A percentile compares a stretch with the other conserved stretches of the same genome.
These are phyloP conservation scores for Calophaca sinica DNA, from an alignment of 306 rosid species.

Conservation along the genomic window DNA sequence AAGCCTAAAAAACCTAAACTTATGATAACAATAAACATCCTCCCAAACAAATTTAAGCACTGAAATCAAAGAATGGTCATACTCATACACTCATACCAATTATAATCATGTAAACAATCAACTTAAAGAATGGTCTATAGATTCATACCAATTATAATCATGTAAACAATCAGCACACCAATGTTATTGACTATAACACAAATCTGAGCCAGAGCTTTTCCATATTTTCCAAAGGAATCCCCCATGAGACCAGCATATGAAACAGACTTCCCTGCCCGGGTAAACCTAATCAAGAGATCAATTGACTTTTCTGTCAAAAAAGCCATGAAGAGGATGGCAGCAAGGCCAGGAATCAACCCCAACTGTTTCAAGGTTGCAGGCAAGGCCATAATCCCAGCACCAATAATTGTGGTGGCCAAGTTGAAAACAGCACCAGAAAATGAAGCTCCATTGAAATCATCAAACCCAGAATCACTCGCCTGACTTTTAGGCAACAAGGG, in stretches of 20 bases:
- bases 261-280: conserved; percentile 74
- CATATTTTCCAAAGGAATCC: conserved; percentile 81
- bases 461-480: conserved; percentile 65
- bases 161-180: conserved; percentile 86
- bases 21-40: conserved; percentile 32
- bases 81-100: background rate
- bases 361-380: conserved; percentile 86
- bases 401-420: conserved; percentile 87
- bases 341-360: conserved; percentile 80
- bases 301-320: conserved; percentile 82
- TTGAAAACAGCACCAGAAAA: conserved; percentile 91
- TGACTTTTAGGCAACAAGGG: conserved; percentile 78
- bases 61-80: background rate
- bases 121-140: conserved; percentile 42
- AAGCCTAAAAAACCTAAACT: conserved; percentile 30
- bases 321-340: conserved; percentile 71
- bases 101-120: background rate
- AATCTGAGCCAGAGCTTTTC: conserved; percentile 69
- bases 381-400: conserved; percentile 97
- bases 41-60: conserved; percentile 7
- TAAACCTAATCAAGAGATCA: conserved; percentile 78
- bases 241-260: conserved; percentile 94
- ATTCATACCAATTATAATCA: conserved; percentile 84
- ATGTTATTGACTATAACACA: conserved; percentile 76
- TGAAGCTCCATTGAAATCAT: conserved; percentile 90